Conservation (phyloP, 305 asterid species). For the Fraxinus greggii region DNA sequence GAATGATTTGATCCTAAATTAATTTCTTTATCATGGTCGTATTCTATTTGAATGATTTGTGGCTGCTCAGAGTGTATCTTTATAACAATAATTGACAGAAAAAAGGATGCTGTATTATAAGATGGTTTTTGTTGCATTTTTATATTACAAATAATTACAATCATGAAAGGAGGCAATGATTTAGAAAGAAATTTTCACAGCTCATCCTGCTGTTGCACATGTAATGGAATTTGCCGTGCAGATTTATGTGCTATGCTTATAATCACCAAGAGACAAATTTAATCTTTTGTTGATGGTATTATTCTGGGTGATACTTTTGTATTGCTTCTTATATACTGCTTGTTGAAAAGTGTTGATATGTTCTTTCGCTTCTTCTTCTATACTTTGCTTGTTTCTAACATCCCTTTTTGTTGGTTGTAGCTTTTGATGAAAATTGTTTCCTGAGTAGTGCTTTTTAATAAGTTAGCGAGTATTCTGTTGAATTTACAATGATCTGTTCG, state of each 20-base stretch:
- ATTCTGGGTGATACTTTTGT: conserved; percentile 6
- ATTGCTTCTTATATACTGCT: conserved; percentile 11
- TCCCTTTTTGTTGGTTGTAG: neutral
- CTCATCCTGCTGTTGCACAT: neutral
- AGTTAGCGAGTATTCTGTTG: neutral
- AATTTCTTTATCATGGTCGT: neutral
- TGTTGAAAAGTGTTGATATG: neutral
- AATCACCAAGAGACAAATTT: conserved; percentile 6
- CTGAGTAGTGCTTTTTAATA: neutral
- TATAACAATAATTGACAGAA: neutral
- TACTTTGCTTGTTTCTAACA: neutral
- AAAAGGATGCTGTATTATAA: neutral
- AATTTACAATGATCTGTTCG: neutral
- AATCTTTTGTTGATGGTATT: conserved; percentile 2
- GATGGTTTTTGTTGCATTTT: neutral
- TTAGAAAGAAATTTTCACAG: conserved; percentile 8
- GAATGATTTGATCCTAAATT: neutral
- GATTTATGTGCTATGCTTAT: neutral
- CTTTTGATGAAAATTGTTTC: neutral
- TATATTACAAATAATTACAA: neutral
- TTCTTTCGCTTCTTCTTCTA: neutral
- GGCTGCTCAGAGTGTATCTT: neutral
- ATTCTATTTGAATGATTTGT: neutral
- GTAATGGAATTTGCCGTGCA: neutral
- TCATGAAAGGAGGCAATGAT: neutral